Evolutionary conservation across 179 eudicot species (phyloP).

Genomic region (Heliamphora pulchella): DNA sequence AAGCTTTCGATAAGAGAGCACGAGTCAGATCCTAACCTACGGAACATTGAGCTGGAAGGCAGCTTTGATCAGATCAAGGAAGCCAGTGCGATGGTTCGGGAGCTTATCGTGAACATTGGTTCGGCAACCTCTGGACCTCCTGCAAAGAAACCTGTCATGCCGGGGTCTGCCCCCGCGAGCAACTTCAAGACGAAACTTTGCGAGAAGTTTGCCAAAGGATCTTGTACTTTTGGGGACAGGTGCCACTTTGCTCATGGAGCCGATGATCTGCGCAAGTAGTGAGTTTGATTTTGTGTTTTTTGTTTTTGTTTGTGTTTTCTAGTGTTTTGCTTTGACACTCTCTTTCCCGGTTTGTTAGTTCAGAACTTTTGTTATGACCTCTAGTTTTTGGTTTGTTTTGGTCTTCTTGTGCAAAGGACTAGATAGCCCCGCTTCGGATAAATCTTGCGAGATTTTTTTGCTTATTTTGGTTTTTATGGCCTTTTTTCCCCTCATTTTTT

Average conservation of each 20-base stretch:
- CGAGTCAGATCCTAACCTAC: conserved; percentile 58
- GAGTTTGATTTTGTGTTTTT: conserved; percentile 15
- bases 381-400: conserved; percentile 7
- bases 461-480: background rate
- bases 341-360: background rate
- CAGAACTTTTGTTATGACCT: background rate
- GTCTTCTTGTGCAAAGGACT: background rate
- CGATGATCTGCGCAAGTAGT: conserved; percentile 50
- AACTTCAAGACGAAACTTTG: conserved; percentile 77
- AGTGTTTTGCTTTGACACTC: background rate
- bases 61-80: conserved; percentile 77
- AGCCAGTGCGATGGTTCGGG: conserved; percentile 75
- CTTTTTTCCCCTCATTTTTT: background rate
- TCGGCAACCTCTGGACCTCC: conserved; percentile 25
- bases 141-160: conserved; percentile 19
- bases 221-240: conserved; percentile 74
- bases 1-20: conserved; percentile 75
- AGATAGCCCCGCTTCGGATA: background rate
- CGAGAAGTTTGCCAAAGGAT: conserved; percentile 67
- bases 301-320: background rate
- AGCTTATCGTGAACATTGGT: conserved; percentile 50
- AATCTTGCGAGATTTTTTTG: background rate
- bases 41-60: conserved; percentile 81
- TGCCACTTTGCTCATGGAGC: conserved; percentile 90
- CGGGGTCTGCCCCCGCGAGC: conserved; percentile 24